Evolutionary conservation across 1,284 basidiomycete species (phyloP).

Genomic region (Trichosporon sp.): DNA sequence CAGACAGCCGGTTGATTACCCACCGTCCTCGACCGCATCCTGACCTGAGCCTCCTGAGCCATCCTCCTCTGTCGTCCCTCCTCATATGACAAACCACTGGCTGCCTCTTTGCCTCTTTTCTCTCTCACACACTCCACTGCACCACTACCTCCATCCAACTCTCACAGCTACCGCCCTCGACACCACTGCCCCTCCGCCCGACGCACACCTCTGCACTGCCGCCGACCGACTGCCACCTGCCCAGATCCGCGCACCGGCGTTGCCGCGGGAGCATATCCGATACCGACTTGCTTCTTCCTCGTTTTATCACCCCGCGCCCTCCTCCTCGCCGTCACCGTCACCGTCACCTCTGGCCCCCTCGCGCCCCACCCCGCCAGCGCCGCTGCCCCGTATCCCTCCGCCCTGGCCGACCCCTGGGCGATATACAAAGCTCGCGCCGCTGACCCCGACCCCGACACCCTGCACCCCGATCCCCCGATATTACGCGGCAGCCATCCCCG

Average conservation of each 20-base stretch:
- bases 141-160: not conserved
- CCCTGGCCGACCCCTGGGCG: not conserved
- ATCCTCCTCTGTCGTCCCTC: not conserved
- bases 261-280: slow-evolving; percentile 1
- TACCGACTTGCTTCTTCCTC: not conserved
- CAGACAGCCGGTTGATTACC: not conserved
- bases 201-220: not conserved
- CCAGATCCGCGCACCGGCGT: not conserved
- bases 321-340: not conserved
- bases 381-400: not conserved
- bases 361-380: not conserved
- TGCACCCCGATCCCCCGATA: not conserved
- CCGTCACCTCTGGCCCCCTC: not conserved
- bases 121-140: not conserved
- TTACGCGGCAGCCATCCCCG: not conserved
- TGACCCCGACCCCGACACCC: not conserved
- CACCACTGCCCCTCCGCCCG: not conserved
- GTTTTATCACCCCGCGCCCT: not conserved
- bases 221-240: not conserved
- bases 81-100: not conserved
- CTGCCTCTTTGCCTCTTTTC: not conserved
- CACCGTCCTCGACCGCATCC: too few relatives aligned
- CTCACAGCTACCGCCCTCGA: not conserved
- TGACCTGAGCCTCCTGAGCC: not conserved
- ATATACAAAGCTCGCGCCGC: not conserved